Evolutionary conservation across 305 asterid genomes (phyloP).

Genomic region (Solanum hybrid): DNA sequence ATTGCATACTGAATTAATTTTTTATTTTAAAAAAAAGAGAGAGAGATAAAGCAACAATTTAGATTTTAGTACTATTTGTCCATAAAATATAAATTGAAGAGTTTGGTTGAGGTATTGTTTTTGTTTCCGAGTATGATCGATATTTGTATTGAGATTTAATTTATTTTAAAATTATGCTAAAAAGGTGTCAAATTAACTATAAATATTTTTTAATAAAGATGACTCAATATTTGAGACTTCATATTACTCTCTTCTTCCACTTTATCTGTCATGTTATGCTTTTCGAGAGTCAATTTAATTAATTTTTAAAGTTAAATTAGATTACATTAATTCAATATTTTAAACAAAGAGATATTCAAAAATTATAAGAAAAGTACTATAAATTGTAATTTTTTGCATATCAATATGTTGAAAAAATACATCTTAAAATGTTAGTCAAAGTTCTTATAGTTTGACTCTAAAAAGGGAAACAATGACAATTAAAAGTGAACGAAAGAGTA

Average conservation of each 20-base stretch:
- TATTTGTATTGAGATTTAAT: neutral
- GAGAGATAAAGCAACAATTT: neutral
- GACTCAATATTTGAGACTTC: neutral
- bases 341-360: too few species aligned
- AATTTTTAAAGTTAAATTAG: too few species aligned
- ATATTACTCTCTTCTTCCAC: neutral
- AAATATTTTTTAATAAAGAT: neutral
- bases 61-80: neutral
- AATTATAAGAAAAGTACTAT: too few species aligned
- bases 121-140: neutral
- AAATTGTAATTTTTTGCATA: too few species aligned
- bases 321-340: too few species aligned
- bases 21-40: neutral
- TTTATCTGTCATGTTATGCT: too few species aligned
- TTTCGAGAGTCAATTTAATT: too few species aligned
- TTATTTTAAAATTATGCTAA: fast-evolving
- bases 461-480: too few species aligned
- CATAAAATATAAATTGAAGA: neutral
- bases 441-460: too few species aligned
- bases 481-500: too few species aligned
- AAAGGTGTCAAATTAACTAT: neutral
- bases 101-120: neutral
- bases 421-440: too few species aligned
- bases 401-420: too few species aligned
- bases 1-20: neutral